Evolutionary conservation across 495 filamentous ascomycete genomes (phyloP), one percentile per base, ranked within the genome.

Genomic region (Neurospora sp.): DNA sequence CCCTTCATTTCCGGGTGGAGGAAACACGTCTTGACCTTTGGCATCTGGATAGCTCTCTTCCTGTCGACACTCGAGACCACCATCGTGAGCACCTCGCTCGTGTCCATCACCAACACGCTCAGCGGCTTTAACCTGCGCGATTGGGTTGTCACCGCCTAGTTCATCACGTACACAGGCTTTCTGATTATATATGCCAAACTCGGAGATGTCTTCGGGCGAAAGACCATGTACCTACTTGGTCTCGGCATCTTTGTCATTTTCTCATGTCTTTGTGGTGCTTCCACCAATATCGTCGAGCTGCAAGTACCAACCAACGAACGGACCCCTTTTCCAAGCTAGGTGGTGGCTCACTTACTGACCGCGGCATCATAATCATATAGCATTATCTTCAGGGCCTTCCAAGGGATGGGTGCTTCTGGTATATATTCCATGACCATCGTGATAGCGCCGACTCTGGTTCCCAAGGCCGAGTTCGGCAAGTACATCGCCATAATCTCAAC

Each of bases 91-190:
- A 89, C 88, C 0, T 86, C 88, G 23, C 81, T 90, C 2, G 84
- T 89, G 11, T 83, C 83, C 12, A 90, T 90, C 70, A 85, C 83
- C 7, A 83, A 87, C 74, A 80, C 82, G n/a, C 74, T 90, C 6
- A 46, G 83, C 16, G 84, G 84, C 16, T 89, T 89, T 69, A 77
- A 82, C 35, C 78, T 85, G 69, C 77, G 79, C 38, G 83, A 82
- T 70, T 90, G 88, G 89, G 81, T 91, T 16, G 82, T 89, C 39
- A 87, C 86, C 2, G 81, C 83, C 16, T 91, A 90, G 74, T 77
- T 90, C 16, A 75, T 90, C 54, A 88, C 84, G 3, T 89, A 89
- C 69, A 85, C 87, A 27, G 86, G 88, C 14, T 86, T 88, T 70
- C 82, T 88, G 62, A 80, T 87, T 48, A 84, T 89, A 70, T 86